Percentiles rank a stretch among this genome's conserved stretches.
These are phyloP conservation scores for Bifiguratus adelaidae DNA, from an alignment of 192 early-diverging fungal genomes.

Conservation along the genomic window DNA sequence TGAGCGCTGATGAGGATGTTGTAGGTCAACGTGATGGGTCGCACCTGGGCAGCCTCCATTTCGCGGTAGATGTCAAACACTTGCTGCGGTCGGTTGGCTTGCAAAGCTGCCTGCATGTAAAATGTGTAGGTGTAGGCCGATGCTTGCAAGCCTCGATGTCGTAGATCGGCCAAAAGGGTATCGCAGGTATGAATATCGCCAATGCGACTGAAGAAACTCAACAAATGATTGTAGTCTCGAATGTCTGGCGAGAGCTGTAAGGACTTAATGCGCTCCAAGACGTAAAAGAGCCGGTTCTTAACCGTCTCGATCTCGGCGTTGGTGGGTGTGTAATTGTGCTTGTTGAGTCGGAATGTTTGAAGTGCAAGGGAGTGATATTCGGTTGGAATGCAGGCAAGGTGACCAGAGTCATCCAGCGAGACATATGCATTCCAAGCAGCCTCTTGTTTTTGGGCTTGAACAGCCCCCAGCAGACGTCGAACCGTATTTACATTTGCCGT, in stretches of 20 bases:
- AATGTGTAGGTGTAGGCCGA: conserved; percentile 16
- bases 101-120: conserved; percentile 17
- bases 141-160: conserved; percentile 1
- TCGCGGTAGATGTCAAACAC: conserved; percentile 4
- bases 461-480: conserved; percentile 3
- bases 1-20: conserved; percentile 19
- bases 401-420: conserved; percentile 2
- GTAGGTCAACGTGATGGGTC: conserved; percentile 17
- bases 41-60: conserved; percentile 5
- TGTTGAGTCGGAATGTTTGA: conserved; percentile 11
- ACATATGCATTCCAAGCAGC: conserved; percentile 19
- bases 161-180: conserved; percentile 10
- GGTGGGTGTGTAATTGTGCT: conserved; percentile 4
- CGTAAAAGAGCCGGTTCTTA: conserved; percentile 9
- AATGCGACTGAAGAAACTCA: conserved; percentile 18
- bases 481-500: neutral
- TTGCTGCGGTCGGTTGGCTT: conserved; percentile 5
- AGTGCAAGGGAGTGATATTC: conserved; percentile 18
- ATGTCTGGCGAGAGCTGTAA: conserved; percentile 3
- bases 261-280: conserved; percentile 10
- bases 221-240: conserved; percentile 22
- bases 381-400: conserved; percentile 5
- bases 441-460: conserved; percentile 9
- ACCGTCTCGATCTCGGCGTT: conserved; percentile 8
- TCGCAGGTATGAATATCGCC: conserved; percentile 9